Conservation (phyloP, 495 filamentous ascomycete genomes). For the Penicillium chermesinum region DNA sequence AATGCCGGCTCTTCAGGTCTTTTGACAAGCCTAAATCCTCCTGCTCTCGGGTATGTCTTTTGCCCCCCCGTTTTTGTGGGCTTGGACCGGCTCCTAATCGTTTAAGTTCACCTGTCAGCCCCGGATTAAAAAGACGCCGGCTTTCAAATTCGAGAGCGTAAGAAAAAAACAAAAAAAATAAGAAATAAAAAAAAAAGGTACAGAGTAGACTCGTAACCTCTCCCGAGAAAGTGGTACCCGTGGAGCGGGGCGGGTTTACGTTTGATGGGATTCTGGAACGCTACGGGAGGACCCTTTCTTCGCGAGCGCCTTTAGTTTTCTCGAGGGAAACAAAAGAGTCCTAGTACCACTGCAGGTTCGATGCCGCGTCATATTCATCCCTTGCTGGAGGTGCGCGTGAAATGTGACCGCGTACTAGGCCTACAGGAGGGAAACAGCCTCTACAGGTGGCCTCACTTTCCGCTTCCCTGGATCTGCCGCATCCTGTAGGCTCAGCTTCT, state of each 20-base stretch:
- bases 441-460: neutral
- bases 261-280: neutral
- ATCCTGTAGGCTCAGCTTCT: constrained; percentile 3
- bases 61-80: neutral
- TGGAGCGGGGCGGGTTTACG: neutral
- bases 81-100: neutral
- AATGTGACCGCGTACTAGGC: no score
- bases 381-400: constrained; percentile 11
- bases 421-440: no score
- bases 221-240: neutral
- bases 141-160: no score
- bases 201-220: neutral
- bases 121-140: neutral
- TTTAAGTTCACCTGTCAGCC: neutral
- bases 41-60: neutral
- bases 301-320: no score
- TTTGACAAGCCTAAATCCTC: neutral
- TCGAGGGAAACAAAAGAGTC: no score
- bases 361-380: constrained; percentile 17
- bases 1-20: neutral
- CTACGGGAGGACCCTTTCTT: neutral
- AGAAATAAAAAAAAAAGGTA: neutral
- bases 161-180: neutral
- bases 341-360: neutral
- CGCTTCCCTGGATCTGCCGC: neutral